Evolutionary conservation across 202 grass and related monocot genomes (phyloP), one percentile per base, ranked within the genome.

Genomic region (Panicum virgatum): DNA sequence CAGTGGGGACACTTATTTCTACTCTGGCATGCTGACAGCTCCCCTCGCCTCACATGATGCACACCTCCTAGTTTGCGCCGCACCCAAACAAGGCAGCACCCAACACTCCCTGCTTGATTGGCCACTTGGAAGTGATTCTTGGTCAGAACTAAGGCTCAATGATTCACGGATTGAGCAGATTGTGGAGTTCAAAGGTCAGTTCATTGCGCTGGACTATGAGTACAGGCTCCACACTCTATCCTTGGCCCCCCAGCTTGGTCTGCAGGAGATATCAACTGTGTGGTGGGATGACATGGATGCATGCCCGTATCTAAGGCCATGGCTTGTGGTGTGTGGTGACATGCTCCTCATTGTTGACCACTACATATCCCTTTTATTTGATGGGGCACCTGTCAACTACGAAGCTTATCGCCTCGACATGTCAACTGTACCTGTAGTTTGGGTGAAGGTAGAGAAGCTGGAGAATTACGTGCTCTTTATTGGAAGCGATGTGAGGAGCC

Each of bases 401-500:
- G 15, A 29, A 64, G 26, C 86, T 11, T 83, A 65, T 36, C 62
- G 13, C 32, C 73, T 95, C 47, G 76, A 88, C 76, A 57, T 78
- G 32, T 79, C 76, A 14, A 75, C 60, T 18, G 51, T n/a, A 8
- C 51, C 51, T n/a, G 51, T 19, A 9, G 51, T n/a, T 53, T 53
- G 51, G 51, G 51, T 76, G 77, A 50, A 88, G 70, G 80, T 86
- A 14, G 12, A 52, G 9, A 85, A 69, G 44, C 53, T 92, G 76
- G 82, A 84, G 11, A 79, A 92, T 39, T 73, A 85, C 70, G 78
- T 76, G 26, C 45, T 92, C 60, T 92, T 92, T 48, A 19, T 95
- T 44, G 80, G 78, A 3, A 42, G 13, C 2, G 66, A 72, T 30
- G 47, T 42, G 25, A 77, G 69, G 46, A 67, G 74, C 76, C 40